Evolutionary conservation across 306 rosid genomes (phyloP), one percentile per base, ranked within the genome.

Genomic region (Begonia masoniana): DNA sequence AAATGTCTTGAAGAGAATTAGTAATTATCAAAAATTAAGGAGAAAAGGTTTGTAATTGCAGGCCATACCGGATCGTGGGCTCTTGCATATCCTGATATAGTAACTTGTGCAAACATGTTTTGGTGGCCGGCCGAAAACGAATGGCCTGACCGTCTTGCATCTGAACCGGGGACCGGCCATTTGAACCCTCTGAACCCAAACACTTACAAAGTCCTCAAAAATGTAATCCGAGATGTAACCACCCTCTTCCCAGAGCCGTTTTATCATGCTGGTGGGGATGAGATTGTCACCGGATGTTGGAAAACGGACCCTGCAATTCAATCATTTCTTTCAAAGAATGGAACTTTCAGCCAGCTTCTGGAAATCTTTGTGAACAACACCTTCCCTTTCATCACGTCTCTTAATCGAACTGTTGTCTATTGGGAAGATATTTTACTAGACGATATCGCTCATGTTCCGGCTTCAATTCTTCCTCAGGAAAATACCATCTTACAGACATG

Each of bases 21-120:
- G 39, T 31, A 31, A 31, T 31, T 31, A 2, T 21, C 3, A 2
- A 21, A 21, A 21, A 2, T 21, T 2, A 21, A 21, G 24, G 24
- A 2, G 4, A 21, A 21, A 21, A 21, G 3, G 24, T 3, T 31
- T 57, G 21, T 41, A 55, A 65, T 50, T 53, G 59, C 83, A 89
- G 97, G 78, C 13, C 97, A 88, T 59, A 80, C 94, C 3, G 97
- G 94, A 54, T 89, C 95, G 21, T 85, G 91, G 95, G 94, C 94
- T 41, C 69, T 64, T 65, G 89, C 89, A 15, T 78, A 89, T 62
- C 95, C 95, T 0, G 95, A 85, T 0, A 85, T 89, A 14, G 82
- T 89, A 50, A 62, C 95, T 2, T 89, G 97, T 52, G 95, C 95
- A 19, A 72, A 85, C 80, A 82, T 68, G 85, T 89, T 89, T 67